Base-by-base conservation (phyloP, 2,329 filamentous ascomycete species). In the Emergomyces pasteurianus region DNA sequence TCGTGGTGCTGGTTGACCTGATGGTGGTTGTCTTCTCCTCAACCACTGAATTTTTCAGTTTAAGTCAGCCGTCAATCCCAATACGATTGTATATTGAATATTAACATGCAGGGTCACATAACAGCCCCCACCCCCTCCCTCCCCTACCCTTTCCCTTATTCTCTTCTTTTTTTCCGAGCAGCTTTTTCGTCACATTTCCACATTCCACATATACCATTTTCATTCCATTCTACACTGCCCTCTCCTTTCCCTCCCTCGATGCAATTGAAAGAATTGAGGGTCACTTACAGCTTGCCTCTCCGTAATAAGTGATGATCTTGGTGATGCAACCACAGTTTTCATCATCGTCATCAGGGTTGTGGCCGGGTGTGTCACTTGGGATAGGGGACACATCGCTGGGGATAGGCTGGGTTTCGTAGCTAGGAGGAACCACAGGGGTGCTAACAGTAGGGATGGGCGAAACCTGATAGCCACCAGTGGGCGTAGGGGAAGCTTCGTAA, bases 301-400 rank as follows among this genome's bases (percentile, higher is more conserved):
- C 88, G 68, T 83, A 86, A 77, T 83, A 81, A 71, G 86, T 89
- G 73, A 82, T 83, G 76, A 85, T 87, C 79, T 87, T 84, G 73
- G 88, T 90, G 66, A 82, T 87, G 83, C 88, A 92, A 64, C 81
- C 81, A 73, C 87, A 90, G 59, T 76, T 74, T 12, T 26, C 34
- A 16, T 55, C 42, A n/a, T 34, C 36, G 3, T 57, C 23, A 55
- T 12, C 36, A 7, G 55, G 4, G 55, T 10, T n/a, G 43, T n/a
- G 43, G 43, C 43, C 10, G n/a, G 21, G 8, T 7, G 7, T 46
- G 43, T n/a, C n/a, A n/a, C n/a, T n/a, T n/a, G 43, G 43, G n/a
- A 23, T 10, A 21, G 43, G 43, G 3, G n/a, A 23, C 9, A 23
- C 43, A 3, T 23, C 43, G 9, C n/a, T n/a, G 1, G 40, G 40